Percentiles rank a stretch among this genome's conserved stretches.
Conservation (phyloP, 805 yeast genomes). For the Pichia cephalocereana region DNA sequence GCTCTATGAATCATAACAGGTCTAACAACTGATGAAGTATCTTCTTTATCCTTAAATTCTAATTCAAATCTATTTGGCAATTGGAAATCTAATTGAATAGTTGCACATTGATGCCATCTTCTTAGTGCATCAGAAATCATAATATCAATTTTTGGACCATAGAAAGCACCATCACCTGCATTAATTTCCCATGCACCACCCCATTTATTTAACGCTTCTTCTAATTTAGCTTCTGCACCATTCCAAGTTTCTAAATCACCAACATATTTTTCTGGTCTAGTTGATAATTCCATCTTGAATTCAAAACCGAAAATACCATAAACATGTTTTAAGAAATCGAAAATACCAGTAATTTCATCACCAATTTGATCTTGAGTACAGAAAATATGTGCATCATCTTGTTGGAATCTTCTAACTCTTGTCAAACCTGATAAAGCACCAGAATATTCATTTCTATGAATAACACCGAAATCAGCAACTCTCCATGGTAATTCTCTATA, state of each 20-base stretch:
- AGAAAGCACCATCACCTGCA: conserved; percentile 96
- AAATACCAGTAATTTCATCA: conserved; percentile 70
- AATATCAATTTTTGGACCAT: conserved; percentile 94
- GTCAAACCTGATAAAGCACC: conserved; percentile 95
- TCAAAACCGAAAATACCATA: conserved; percentile 93
- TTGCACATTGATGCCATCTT: conserved; percentile 99
- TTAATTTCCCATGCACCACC: conserved; percentile 91
- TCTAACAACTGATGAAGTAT: conserved; percentile 51
- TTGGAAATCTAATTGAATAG: conserved; percentile 98
- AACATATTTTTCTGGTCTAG: conserved; percentile 93
- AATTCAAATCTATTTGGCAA: conserved; percentile 89
- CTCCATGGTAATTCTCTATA: conserved; percentile 98
- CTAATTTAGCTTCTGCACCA: conserved; percentile 78
- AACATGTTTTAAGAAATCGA: conserved; percentile 75
- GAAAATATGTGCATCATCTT: conserved; percentile 98
- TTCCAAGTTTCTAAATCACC: conserved; percentile 96
- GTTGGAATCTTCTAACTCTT: conserved; percentile 98
- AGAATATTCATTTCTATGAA: conserved; percentile 92
- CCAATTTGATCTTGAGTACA: conserved; percentile 89
- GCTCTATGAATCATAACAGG: conserved; percentile 99
- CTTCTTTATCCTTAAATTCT: conserved; percentile 70
- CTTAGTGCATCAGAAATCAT: conserved; percentile 88
- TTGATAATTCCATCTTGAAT: conserved; percentile 93
- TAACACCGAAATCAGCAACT: conserved; percentile 95
- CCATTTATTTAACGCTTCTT: conserved; percentile 72